These are phyloP conservation scores for Hevea brasiliensis DNA, from an alignment of 345 rosid genomes.

Conservation along the genomic window DNA sequence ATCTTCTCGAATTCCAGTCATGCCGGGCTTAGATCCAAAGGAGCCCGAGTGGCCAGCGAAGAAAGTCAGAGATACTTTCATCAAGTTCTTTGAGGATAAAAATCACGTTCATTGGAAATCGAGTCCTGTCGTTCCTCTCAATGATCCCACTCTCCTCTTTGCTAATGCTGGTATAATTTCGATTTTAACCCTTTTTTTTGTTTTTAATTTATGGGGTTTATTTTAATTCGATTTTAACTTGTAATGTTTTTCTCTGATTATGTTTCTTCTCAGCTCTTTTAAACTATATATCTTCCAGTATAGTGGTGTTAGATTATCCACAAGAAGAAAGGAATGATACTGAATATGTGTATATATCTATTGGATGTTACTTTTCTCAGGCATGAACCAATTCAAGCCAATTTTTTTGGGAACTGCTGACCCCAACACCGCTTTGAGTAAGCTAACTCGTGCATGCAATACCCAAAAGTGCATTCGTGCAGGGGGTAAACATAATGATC, in stretches of 20 bases:
- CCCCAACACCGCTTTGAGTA: constrained; percentile 75
- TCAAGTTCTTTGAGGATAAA: constrained; percentile 65
- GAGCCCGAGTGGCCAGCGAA: constrained; percentile 59
- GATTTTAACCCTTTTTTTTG: background rate
- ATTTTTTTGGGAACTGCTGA: constrained; percentile 88
- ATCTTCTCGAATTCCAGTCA: constrained; percentile 8
- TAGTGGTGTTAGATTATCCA: background rate
- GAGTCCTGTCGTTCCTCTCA: constrained; percentile 88
- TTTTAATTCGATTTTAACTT: background rate
- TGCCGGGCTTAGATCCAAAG: constrained; percentile 24
- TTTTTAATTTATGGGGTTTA: background rate
- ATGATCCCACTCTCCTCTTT: constrained; percentile 91
- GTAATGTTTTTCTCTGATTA: background rate
- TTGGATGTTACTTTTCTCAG: constrained; percentile 21
- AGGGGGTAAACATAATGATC: constrained; percentile 96
- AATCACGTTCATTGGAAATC: constrained; percentile 76
- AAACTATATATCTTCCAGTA: too few species aligned
- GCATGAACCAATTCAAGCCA: constrained; percentile 96
- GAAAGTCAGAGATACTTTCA: constrained; percentile 73
- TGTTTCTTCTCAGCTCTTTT: background rate
- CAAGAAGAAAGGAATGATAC: background rate
- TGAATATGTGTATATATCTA: background rate
- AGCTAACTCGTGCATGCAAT: constrained; percentile 74
- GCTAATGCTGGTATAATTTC: constrained; percentile 75
- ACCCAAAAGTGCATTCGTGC: constrained; percentile 98